These are phyloP conservation scores for Termitomyces sp. DNA, from an alignment of 768 basidiomycete genomes.

Conservation along the genomic window DNA sequence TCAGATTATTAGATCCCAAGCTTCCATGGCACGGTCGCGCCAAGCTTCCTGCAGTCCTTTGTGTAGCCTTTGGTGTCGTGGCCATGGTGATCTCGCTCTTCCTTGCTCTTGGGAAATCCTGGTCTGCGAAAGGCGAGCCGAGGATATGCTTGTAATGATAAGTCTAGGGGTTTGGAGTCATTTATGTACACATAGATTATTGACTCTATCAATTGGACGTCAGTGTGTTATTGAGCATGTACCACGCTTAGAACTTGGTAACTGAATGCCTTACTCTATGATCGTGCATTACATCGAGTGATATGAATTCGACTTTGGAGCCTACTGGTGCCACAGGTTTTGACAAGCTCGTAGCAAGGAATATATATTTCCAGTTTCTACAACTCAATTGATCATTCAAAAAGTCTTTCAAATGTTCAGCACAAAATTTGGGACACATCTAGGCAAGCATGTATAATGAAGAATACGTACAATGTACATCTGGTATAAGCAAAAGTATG, in stretches of 20 bases:
- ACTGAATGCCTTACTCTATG: background rate
- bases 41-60: conserved; percentile 71
- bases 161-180: background rate
- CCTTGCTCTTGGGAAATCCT: conserved; percentile 73
- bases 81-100: conserved; percentile 77
- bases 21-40: conserved; percentile 61
- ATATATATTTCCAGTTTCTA: background rate
- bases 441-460: background rate
- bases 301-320: no score
- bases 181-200: background rate
- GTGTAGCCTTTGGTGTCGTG: conserved; percentile 66
- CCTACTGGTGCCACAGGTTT: background rate
- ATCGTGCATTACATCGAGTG: no score
- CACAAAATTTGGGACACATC: background rate
- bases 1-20: conserved; percentile 57
- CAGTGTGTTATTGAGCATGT: no score
- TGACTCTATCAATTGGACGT: background rate
- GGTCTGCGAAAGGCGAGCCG: conserved; percentile 64
- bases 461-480: background rate
- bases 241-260: background rate
- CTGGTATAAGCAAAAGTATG: conserved; percentile 1
- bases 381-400: background rate
- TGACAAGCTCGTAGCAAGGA: background rate
- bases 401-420: background rate
- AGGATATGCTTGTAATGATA: conserved; percentile 61